Percentiles rank a stretch among this genome's conserved stretches.
Evolutionary conservation across 164 flowering plant genomes (phyloP).

Genomic region (Magnolia changhungtana): DNA sequence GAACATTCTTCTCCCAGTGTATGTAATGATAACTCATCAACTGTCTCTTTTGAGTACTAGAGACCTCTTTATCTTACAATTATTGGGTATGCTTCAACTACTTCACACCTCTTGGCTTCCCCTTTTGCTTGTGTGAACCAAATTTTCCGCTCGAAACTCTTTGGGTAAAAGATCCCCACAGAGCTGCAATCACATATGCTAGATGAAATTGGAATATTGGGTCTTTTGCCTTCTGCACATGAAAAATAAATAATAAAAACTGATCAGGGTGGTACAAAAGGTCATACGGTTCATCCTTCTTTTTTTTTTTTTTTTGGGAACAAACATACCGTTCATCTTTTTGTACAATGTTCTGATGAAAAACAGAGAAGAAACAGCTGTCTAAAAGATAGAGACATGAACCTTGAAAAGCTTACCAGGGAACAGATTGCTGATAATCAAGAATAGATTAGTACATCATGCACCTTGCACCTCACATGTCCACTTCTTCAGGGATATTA

Average conservation of each 20-base stretch:
- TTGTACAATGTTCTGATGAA: too few relatives aligned
- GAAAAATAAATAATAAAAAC: neutral
- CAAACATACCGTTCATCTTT: too few relatives aligned
- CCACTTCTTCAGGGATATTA: slow-evolving; percentile 47
- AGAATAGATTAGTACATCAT: neutral
- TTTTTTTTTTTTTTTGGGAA: too few relatives aligned
- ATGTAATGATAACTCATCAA: neutral
- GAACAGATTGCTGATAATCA: neutral
- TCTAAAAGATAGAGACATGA: neutral
- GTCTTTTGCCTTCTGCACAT: neutral
- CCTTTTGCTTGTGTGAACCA: neutral
- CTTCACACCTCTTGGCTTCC: neutral
- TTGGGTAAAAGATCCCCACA: neutral
- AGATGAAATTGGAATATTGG: neutral
- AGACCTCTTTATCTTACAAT: neutral
- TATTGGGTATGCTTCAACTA: neutral
- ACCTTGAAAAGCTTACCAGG: slow-evolving; percentile 13
- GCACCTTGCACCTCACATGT: slow-evolving; percentile 21
- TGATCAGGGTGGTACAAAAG: neutral
- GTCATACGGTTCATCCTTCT: too few relatives aligned
- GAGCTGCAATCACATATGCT: neutral
- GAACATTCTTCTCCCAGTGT: neutral
- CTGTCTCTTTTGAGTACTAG: neutral
- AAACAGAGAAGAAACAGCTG: too few relatives aligned
- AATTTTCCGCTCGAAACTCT: neutral